phyloP scores from a whole-genome alignment of 2,329 filamentous ascomycete species.

The Piedraia hortae region DNA sequence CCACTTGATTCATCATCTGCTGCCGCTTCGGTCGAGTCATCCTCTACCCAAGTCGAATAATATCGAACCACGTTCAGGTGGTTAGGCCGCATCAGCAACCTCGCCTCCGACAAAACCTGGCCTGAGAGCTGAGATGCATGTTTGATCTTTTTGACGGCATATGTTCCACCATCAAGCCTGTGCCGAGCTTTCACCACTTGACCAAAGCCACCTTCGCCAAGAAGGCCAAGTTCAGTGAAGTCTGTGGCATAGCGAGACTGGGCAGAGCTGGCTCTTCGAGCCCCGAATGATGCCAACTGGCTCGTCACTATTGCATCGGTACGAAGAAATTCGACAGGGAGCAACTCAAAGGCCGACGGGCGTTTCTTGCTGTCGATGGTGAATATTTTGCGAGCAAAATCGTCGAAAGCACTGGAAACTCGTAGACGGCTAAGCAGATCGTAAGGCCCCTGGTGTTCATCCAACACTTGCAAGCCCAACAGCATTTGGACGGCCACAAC shows the following conservation, averaged over 20 bases:
- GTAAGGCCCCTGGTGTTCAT: constrained; percentile 53
- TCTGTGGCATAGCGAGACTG: constrained; percentile 58
- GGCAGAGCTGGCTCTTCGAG: constrained; percentile 2
- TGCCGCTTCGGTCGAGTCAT: constrained; percentile 15
- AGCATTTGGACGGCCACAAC: constrained; percentile 83
- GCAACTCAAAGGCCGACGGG: constrained; percentile 50
- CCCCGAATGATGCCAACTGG: constrained; percentile 1
- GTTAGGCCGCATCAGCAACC: constrained; percentile 71
- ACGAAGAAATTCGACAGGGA: constrained; percentile 28
- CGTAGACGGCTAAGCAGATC: constrained; percentile 42
- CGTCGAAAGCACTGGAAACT: constrained; percentile 47
- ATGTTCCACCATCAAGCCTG: constrained; percentile 76
- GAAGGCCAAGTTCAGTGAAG: constrained; percentile 64
- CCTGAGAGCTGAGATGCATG: constrained; percentile 46
- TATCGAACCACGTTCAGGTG: constrained; percentile 76
- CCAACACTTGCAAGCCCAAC: constrained; percentile 51
- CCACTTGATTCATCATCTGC: constrained; percentile 5
- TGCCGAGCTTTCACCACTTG: constrained; percentile 89
- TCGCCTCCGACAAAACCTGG: constrained; percentile 61
- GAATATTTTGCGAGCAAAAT: constrained; percentile 64
- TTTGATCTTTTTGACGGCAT: constrained; percentile 90
- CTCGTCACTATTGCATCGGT: constrained; percentile 20
- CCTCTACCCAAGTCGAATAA: constrained; percentile 84
- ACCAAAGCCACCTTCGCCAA: constrained; percentile 86
- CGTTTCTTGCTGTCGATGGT: constrained; percentile 60